Percentiles rank a stretch among this genome's conserved stretches.
Evolutionary conservation across 176 grass and related monocot species (phyloP).

Genomic region (Elymus sibiricus): DNA sequence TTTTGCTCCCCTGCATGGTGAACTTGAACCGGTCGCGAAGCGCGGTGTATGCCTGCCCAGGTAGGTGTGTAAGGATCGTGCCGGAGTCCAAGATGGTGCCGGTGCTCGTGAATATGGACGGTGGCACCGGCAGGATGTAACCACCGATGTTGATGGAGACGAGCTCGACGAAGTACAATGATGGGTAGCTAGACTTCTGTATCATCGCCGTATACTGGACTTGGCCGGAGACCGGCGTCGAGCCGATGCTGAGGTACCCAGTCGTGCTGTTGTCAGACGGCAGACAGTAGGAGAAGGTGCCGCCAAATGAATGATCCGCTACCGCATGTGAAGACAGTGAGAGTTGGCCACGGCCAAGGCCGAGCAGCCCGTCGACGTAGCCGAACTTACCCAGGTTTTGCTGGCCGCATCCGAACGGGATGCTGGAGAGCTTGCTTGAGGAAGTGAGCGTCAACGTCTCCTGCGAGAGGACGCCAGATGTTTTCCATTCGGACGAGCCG

Average conservation of each 20-base stretch:
- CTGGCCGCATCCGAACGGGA: conserved; percentile 63
- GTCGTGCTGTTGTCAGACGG: conserved; percentile 33
- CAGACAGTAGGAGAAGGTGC: conserved; percentile 72
- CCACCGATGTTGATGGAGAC: conserved; percentile 52
- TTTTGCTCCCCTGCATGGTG: conserved; percentile 47
- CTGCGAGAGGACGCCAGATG: conserved; percentile 41
- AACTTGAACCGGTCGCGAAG: conserved; percentile 43
- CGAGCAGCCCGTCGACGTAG: conserved; percentile 38
- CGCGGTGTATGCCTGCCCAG: conserved; percentile 26
- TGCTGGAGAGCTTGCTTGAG: background rate
- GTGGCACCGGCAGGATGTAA: conserved; percentile 29
- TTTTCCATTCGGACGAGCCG: background rate
- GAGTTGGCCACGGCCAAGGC: conserved; percentile 45
- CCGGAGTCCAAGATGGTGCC: conserved; percentile 45
- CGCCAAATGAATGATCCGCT: background rate
- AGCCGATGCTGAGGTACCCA: conserved; percentile 57
- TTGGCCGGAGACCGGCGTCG: background rate
- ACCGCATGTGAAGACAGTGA: conserved; percentile 53
- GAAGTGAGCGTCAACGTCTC: conserved; percentile 43
- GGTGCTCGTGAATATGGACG: conserved; percentile 25
- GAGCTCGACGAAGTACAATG: conserved; percentile 58
- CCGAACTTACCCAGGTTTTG: conserved; percentile 34
- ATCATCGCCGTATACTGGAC: conserved; percentile 52
- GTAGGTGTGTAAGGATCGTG: conserved; percentile 27
- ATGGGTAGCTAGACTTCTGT: background rate